Evolutionary conservation across 2,329 filamentous ascomycete genomes (phyloP), one percentile per base, ranked within the genome.

Genomic region (Diaporthe citrichinensis): DNA sequence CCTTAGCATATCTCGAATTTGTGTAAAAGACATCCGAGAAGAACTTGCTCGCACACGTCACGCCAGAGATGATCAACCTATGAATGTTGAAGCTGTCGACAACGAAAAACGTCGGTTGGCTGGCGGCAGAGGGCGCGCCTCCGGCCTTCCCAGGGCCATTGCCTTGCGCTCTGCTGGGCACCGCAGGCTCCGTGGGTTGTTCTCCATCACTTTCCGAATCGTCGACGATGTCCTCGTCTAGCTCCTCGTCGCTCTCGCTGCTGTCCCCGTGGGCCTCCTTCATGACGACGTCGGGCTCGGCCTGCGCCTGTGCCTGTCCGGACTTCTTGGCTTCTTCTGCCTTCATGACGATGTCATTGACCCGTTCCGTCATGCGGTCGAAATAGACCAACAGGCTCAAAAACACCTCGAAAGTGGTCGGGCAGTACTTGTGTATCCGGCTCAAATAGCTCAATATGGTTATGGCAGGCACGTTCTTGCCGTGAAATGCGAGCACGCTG

Each of bases 1-100:
- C 97, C 94, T 98, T 99, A 76, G 97, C 97, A 84, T 99, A 99
- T 92, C 97, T 92, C 73, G 97, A 98, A 85, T 99, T 99, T 14
- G 97, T 99, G 83, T 98, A 99, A 81, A 99, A 99, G 55, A 98
- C 96, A 85, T 99, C 91, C 7, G 96, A 98, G 85, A 99, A 99
- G 89, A 98, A 99, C 85, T 99, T 99, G 90, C 96, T 98, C 7
- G 97, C 96, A 84, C 97, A 98, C 4, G 97, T 99, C 59, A 99
- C 97, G 49, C 96, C 97, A 2, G 97, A 95, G 82, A 99, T 99
- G 73, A 98, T 96, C 73, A 99, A 88, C 73, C 97, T 93, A 83
- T 99, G 97, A 78, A 99, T 98, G 85, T 99, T 99, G 87, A 97
- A 99, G 86, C 97, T 98, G 85, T 99, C 97, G 15, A 98, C 97